phyloP scores from a whole-genome alignment of 225 moss, liverwort and hornwort species.

The Straminergon stramineum region DNA sequence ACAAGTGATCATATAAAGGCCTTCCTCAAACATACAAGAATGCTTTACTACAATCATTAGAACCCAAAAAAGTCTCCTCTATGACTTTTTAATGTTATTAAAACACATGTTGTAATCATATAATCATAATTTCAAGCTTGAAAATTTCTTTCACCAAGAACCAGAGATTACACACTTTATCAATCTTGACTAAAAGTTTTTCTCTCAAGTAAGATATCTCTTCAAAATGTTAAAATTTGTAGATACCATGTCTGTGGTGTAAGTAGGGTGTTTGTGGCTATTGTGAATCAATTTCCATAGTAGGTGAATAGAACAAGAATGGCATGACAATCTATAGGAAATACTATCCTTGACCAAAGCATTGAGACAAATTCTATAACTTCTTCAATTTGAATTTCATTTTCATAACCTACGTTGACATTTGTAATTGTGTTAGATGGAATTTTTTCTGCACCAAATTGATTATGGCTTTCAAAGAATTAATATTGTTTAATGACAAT shows the following conservation, averaged over 20 bases:
- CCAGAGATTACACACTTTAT: background rate
- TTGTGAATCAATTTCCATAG: background rate
- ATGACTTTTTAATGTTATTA: background rate
- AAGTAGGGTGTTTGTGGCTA: background rate
- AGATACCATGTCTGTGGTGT: background rate
- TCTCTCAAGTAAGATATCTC: background rate
- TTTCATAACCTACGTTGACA: background rate
- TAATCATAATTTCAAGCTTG: background rate
- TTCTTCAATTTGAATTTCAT: background rate
- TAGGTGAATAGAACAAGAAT: background rate
- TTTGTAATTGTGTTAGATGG: too few species aligned
- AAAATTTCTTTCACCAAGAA: background rate
- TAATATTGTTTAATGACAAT: background rate
- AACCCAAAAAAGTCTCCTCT: background rate
- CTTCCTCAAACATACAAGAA: background rate
- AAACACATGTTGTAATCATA: accelerated
- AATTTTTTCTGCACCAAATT: accelerated
- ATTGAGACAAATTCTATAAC: accelerated
- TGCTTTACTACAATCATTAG: background rate
- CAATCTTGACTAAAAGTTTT: background rate
- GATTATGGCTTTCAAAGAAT: accelerated
- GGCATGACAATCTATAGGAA: background rate
- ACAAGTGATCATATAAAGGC: background rate
- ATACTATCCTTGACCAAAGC: background rate
- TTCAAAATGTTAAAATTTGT: background rate